Conservation (phyloP, 768 basidiomycete genomes). For the Lepiota brunneoincarnata region DNA sequence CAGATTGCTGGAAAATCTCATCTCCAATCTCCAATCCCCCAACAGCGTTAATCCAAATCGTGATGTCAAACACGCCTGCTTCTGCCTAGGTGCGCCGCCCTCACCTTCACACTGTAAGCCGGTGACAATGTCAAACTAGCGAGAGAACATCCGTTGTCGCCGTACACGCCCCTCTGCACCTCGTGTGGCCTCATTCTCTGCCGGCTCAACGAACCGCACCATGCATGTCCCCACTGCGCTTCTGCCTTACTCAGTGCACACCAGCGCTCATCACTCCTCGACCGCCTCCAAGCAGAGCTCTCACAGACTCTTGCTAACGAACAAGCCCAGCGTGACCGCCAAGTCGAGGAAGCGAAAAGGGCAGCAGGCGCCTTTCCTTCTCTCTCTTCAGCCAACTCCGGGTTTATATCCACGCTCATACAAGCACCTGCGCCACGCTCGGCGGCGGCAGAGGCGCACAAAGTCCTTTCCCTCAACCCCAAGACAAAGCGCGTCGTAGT, state of each 20-base stretch:
- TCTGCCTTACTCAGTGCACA: conserved; percentile 32
- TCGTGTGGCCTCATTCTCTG: conserved; percentile 66
- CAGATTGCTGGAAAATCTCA: conserved; percentile 42
- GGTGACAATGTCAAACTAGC: conserved; percentile 32
- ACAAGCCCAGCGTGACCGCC: conserved; percentile 43
- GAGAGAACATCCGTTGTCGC: conserved; percentile 54
- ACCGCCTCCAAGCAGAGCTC: conserved; percentile 43
- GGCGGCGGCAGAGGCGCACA: conserved; percentile 37
- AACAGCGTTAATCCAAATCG: conserved; percentile 26
- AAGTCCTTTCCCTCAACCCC: conserved; percentile 53
- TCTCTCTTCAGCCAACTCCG: conserved; percentile 30
- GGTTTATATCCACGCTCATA: no score
- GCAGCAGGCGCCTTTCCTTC: conserved; percentile 64
- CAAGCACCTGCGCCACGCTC: conserved; percentile 8
- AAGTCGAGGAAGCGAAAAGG: conserved; percentile 42
- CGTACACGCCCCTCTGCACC: conserved; percentile 51
- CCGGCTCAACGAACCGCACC: conserved; percentile 48
- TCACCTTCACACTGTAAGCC: neutral
- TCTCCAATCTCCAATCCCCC: conserved; percentile 34
- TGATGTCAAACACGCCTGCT: conserved; percentile 67
- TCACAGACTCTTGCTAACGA: conserved; percentile 43
- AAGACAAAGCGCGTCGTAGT: conserved; percentile 51
- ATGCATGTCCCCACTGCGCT: conserved; percentile 53
- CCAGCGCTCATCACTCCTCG: conserved; percentile 34
- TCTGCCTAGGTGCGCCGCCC: conserved; percentile 54